These are phyloP conservation scores for Penicillium sclerotigenum DNA, from an alignment of 2,329 filamentous ascomycete genomes.

Conservation along the genomic window DNA sequence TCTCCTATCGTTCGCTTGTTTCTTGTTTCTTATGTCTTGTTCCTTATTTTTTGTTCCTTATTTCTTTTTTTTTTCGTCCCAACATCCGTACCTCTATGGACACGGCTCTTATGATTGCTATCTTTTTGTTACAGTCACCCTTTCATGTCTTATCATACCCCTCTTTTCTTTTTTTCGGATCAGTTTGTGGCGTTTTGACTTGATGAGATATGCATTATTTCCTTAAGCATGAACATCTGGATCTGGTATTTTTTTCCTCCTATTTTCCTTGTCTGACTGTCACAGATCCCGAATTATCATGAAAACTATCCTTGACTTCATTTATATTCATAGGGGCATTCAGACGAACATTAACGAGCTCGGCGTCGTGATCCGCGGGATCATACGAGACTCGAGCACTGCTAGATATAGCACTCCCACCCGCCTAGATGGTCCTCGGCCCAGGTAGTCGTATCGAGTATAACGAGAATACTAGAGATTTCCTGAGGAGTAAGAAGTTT, in stretches of 20 bases:
- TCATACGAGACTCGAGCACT: no score
- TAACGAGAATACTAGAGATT: no score
- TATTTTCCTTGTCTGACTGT: conserved; percentile 4
- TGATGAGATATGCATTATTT: conserved; percentile 7
- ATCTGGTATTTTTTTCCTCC: not conserved
- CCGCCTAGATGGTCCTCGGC: no score
- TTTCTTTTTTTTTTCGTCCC: conserved; percentile 9
- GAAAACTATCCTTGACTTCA: not conserved
- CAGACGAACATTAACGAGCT: no score
- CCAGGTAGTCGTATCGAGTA: no score
- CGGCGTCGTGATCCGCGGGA: no score
- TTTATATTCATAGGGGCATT: not conserved
- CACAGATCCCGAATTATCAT: not conserved
- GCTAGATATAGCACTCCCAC: no score
- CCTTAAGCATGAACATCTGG: not conserved
- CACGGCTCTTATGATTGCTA: conserved; percentile 11
- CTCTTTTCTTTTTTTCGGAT: conserved; percentile 3
- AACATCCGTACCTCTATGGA: not conserved
- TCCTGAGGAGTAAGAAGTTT: no score
- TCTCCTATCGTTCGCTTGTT: conserved; percentile 10
- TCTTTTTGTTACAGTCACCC: conserved; percentile 8
- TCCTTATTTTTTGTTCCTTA: conserved; percentile 1
- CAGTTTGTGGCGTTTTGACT: conserved; percentile 13
- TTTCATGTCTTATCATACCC: conserved; percentile 25
- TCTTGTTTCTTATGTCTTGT: not conserved